These are phyloP conservation scores for Arthrobotrys pseudoclavata DNA, from an alignment of 2,329 filamentous ascomycete genomes.

Conservation along the genomic window DNA sequence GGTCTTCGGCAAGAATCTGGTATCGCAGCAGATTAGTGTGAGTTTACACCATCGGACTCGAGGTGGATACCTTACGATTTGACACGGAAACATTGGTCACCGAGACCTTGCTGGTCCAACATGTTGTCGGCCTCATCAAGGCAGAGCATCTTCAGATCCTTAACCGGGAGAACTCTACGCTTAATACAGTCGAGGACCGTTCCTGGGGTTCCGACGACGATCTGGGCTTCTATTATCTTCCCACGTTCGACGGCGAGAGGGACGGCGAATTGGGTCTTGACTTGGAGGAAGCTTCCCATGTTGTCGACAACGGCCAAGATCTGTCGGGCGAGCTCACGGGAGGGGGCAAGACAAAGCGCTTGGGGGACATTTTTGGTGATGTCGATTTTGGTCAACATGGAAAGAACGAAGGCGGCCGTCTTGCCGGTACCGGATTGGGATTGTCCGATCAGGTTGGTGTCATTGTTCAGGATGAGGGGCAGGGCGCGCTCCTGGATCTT, in stretches of 20 bases:
- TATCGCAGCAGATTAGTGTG: neutral
- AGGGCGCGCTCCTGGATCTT: constrained; percentile 98
- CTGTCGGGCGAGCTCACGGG: constrained; percentile 92
- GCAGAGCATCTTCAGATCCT: constrained; percentile 82
- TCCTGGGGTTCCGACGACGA: constrained; percentile 93
- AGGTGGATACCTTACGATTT: constrained; percentile 75
- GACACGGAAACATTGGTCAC: constrained; percentile 92
- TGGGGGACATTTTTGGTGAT: constrained; percentile 77
- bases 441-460: constrained; percentile 94
- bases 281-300: constrained; percentile 82
- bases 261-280: constrained; percentile 84
- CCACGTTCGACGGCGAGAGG: constrained; percentile 80
- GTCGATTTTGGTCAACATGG: constrained; percentile 88
- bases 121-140: constrained; percentile 99
- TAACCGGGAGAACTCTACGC: constrained; percentile 79
- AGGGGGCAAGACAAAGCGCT: constrained; percentile 89
- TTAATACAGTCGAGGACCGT: constrained; percentile 90
- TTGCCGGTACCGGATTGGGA: constrained; percentile 99
- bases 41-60: constrained; percentile 24
- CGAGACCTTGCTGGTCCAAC: constrained; percentile 94
- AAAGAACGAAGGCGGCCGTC: constrained; percentile 95
- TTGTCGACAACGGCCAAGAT: constrained; percentile 86
- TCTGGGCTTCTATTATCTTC: constrained; percentile 78
- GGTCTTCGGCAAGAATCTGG: constrained; percentile 77
- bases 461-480: constrained; percentile 85